Evolutionary conservation across 2,329 filamentous ascomycete species (phyloP).

Genomic region (Penicillium vulpinum): DNA sequence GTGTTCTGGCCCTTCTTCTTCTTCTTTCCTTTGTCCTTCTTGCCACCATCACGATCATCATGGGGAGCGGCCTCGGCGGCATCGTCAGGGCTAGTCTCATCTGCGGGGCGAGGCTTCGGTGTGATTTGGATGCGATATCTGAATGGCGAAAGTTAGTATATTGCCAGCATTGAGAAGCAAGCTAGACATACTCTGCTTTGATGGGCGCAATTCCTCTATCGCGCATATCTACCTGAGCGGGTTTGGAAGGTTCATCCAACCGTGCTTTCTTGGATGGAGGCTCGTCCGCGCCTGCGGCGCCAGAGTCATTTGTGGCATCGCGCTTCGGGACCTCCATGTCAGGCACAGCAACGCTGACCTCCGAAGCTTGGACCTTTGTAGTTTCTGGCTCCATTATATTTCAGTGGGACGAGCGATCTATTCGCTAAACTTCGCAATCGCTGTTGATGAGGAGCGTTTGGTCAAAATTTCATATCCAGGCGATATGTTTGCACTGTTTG

Average conservation of each 20-base stretch:
- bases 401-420: background rate
- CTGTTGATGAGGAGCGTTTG: background rate
- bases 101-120: conserved; percentile 16
- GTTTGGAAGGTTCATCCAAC: conserved; percentile 42
- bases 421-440: background rate
- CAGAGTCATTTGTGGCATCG: conserved; percentile 22
- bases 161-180: background rate
- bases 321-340: conserved; percentile 23
- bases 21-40: conserved; percentile 38
- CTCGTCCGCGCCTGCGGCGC: conserved; percentile 29
- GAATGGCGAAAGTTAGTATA: conserved; percentile 2
- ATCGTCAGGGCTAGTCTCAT: conserved; percentile 53
- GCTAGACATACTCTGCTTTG: conserved; percentile 60
- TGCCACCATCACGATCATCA: conserved; percentile 41
- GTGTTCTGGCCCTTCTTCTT: conserved; percentile 78
- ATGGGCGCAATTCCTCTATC: conserved; percentile 66
- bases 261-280: conserved; percentile 63
- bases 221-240: conserved; percentile 34
- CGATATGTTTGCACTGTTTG: conserved; percentile 28
- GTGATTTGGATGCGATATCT: conserved; percentile 33
- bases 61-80: conserved; percentile 59
- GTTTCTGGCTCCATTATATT: conserved; percentile 7
- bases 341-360: conserved; percentile 3
- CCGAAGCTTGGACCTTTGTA: conserved; percentile 1
- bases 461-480: conserved; percentile 19